These are phyloP conservation scores for Torulaspora franciscae DNA, from an alignment of 805 yeast genomes.

Conservation along the genomic window DNA sequence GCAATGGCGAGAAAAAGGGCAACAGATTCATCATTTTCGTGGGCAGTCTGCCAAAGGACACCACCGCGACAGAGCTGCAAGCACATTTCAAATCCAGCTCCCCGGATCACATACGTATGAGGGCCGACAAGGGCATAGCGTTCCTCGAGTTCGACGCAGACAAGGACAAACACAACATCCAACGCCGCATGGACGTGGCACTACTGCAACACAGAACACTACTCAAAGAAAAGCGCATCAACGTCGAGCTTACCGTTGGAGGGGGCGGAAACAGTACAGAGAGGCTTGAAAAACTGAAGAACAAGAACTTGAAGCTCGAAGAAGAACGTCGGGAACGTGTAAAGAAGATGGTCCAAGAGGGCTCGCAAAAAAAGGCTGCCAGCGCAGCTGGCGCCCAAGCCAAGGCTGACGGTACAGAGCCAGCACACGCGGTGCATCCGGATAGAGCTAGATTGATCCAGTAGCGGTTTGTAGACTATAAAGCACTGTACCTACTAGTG, in stretches of 20 bases:
- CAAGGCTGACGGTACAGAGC: slow-evolving; percentile 2
- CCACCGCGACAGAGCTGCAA: slow-evolving; percentile 55
- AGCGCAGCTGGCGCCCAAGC: slow-evolving; percentile 27
- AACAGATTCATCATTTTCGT: slow-evolving; percentile 75
- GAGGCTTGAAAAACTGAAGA: slow-evolving; percentile 63
- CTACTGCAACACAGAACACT: slow-evolving; percentile 74
- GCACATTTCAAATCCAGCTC: slow-evolving; percentile 67
- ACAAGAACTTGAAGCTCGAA: slow-evolving; percentile 70
- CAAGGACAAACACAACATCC: slow-evolving; percentile 48
- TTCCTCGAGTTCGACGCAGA: slow-evolving; percentile 72
- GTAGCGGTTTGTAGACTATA: slow-evolving; percentile 6
- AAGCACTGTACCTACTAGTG: background rate
- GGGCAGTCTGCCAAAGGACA: slow-evolving; percentile 80
- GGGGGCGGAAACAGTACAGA: slow-evolving; percentile 89
- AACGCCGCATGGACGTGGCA: slow-evolving; percentile 77
- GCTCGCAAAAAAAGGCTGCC: slow-evolving; percentile 34
- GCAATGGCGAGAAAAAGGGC: slow-evolving; percentile 43
- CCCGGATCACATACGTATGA: slow-evolving; percentile 72
- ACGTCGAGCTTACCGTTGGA: slow-evolving; percentile 95
- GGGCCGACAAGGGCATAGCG: slow-evolving; percentile 87
- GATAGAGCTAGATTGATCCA: slow-evolving; percentile 46
- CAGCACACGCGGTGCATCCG: slow-evolving; percentile 47
- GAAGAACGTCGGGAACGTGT: slow-evolving; percentile 64
- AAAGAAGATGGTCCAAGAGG: slow-evolving; percentile 42
- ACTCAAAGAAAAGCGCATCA: slow-evolving; percentile 69